phyloP scores from a whole-genome alignment of 257 asterid genomes.

The Ilex asprella region DNA sequence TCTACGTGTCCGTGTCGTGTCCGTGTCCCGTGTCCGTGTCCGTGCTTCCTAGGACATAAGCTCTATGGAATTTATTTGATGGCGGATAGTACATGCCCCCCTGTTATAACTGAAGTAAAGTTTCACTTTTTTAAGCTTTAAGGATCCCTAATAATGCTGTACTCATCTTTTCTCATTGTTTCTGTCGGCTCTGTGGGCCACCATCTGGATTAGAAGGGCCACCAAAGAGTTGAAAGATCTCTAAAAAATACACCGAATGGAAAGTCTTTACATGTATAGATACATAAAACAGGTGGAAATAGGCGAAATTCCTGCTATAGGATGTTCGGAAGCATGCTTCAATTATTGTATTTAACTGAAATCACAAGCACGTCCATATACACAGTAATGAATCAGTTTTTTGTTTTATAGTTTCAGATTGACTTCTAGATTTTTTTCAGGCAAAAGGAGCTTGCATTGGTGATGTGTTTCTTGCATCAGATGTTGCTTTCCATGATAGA shows the following conservation, averaged over 20 bases:
- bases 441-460: constrained; percentile 97
- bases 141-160: background rate
- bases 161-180: background rate
- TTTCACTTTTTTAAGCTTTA: background rate
- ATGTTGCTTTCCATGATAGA: constrained; percentile 91
- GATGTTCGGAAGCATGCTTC: background rate
- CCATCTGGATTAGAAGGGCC: too few species aligned
- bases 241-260: too few species aligned
- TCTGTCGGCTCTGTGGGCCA: background rate
- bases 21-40: too few species aligned
- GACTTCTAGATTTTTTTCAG: constrained; percentile 34
- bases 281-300: background rate
- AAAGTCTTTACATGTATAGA: too few species aligned
- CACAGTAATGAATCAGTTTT: background rate
- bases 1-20: too few species aligned
- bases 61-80: background rate
- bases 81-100: background rate
- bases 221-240: too few species aligned
- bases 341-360: too few species aligned
- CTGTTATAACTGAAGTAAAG: too few species aligned
- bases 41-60: too few species aligned
- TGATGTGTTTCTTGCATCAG: constrained; percentile 78
- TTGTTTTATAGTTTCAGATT: constrained; percentile 14
- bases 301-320: background rate
- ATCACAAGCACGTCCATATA: background rate